Evolutionary conservation across 2,329 filamentous ascomycete species (phyloP).

Genomic region (Phialemonium atrogriseum): DNA sequence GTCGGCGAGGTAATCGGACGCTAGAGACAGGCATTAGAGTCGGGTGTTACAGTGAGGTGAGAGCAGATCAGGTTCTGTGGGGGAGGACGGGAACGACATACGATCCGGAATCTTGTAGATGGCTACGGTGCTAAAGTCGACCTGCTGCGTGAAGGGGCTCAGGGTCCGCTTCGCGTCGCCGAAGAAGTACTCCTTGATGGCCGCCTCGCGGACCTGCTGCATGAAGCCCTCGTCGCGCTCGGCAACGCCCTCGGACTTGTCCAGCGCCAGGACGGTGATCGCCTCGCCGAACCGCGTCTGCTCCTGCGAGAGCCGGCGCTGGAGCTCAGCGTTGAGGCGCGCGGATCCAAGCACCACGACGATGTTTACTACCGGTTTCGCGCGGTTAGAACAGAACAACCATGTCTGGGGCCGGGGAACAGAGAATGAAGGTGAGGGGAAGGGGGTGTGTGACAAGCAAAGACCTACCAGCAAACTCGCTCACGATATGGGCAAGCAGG

Average conservation of each 20-base stretch:
- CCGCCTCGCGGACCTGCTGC: conserved; percentile 63
- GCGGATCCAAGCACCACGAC: conserved; percentile 78
- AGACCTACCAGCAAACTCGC: conserved; percentile 41
- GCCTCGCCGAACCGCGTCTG: conserved; percentile 53
- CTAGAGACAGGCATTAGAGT: conserved; percentile 7
- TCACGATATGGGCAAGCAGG: conserved; percentile 65
- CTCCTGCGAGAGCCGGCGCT: conserved; percentile 54
- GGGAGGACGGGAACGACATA: conserved; percentile 20
- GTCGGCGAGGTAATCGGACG: conserved; percentile 22
- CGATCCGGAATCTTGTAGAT: conserved; percentile 64
- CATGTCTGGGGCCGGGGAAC: too few relatives aligned
- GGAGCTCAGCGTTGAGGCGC: conserved; percentile 65
- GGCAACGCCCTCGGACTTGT: conserved; percentile 79
- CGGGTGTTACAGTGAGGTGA: too few relatives aligned
- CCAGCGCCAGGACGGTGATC: conserved; percentile 68
- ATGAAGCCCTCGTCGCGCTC: conserved; percentile 67
- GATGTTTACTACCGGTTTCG: conserved; percentile 56
- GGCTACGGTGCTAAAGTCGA: conserved; percentile 66
- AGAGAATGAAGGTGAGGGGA: too few relatives aligned
- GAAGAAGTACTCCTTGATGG: conserved; percentile 92
- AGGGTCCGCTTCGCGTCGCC: conserved; percentile 69
- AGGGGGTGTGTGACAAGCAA: too few relatives aligned
- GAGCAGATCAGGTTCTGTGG: conserved; percentile 1
- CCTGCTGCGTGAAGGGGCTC: conserved; percentile 78
- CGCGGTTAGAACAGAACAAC: conserved; percentile 10